Conservation (phyloP, 148 eudicot genomes). For the Bassia scoparia region DNA sequence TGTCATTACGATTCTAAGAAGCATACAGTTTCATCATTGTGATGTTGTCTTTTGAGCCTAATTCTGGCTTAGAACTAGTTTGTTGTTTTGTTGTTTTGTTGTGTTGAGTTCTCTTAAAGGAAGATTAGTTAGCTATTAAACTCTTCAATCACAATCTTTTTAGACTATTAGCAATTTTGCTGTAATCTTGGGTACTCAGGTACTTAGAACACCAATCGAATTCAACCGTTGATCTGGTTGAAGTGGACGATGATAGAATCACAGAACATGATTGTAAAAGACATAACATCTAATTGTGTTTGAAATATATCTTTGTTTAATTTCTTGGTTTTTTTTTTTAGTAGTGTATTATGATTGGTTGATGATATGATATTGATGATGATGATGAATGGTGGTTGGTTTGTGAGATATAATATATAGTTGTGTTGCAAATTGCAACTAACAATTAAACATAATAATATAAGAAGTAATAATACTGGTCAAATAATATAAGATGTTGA, state of each 20-base stretch:
- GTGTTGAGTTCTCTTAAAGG: slow-evolving; percentile 1
- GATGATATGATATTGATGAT: not conserved
- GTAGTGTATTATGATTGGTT: not conserved
- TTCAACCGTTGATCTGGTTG: not conserved
- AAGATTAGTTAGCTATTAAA: not conserved
- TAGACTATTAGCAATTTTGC: slow-evolving; percentile 16
- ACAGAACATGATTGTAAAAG: no score
- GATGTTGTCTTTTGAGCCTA: not conserved
- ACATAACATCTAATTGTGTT: no score
- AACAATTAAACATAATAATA: not conserved
- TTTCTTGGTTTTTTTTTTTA: not conserved
- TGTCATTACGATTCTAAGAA: slow-evolving; percentile 50
- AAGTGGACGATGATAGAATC: no score
- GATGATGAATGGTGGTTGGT: not conserved
- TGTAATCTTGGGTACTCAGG: slow-evolving; percentile 10
- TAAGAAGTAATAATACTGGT: not conserved
- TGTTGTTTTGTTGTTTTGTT: not conserved
- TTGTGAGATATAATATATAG: not conserved
- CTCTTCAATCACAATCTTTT: not conserved
- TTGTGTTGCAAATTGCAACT: not conserved
- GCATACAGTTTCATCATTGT: slow-evolving; percentile 33
- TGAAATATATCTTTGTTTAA: not conserved
- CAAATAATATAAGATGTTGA: not conserved
- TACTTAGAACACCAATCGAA: slow-evolving; percentile 9
- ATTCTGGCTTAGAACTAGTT: not conserved